Conservation (phyloP, 192 early-diverging fungal genomes). For the Dimargaris xerosporica region DNA sequence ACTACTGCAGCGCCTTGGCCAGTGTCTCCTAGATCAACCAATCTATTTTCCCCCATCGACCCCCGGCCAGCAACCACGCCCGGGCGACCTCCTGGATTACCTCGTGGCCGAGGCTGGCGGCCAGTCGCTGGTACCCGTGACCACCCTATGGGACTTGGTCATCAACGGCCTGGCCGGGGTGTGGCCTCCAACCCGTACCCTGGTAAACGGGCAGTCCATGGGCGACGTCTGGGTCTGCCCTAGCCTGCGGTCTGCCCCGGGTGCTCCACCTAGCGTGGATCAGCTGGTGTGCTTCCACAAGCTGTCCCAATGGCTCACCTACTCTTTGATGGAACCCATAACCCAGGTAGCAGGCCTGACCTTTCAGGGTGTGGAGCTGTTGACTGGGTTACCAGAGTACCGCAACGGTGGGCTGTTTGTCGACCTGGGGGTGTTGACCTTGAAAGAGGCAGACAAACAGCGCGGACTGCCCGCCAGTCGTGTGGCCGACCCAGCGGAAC, state of each 20-base stretch:
- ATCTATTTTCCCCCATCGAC: constrained; percentile 40
- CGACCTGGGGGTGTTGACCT: constrained; percentile 61
- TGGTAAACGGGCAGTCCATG: constrained; percentile 54
- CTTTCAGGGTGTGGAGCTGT: constrained; percentile 37
- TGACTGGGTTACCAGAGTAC: constrained; percentile 82
- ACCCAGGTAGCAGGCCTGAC: constrained; percentile 29
- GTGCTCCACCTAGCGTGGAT: constrained; percentile 13
- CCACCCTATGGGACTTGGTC: constrained; percentile 64
- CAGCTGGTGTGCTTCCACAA: constrained; percentile 76
- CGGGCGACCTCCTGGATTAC: constrained; percentile 73
- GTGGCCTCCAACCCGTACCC: constrained; percentile 73
- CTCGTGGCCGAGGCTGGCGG: constrained; percentile 36
- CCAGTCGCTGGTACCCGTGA: constrained; percentile 33
- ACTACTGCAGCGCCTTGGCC: constrained; percentile 49
- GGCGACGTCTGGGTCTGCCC: constrained; percentile 85
- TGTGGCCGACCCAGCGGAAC: constrained; percentile 14
- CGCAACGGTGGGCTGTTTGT: constrained; percentile 79
- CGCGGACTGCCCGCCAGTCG: constrained; percentile 28
- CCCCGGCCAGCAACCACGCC: constrained; percentile 32
- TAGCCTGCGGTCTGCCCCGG: constrained; percentile 24
- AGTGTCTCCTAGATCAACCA: constrained; percentile 29
- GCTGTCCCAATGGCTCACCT: constrained; percentile 90
- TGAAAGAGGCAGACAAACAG: constrained; percentile 32
- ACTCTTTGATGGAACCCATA: constrained; percentile 75
- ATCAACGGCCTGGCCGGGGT: constrained; percentile 62